These are phyloP conservation scores for Fusarium marasasianum DNA, from an alignment of 2,329 filamentous ascomycete genomes.

Conservation along the genomic window DNA sequence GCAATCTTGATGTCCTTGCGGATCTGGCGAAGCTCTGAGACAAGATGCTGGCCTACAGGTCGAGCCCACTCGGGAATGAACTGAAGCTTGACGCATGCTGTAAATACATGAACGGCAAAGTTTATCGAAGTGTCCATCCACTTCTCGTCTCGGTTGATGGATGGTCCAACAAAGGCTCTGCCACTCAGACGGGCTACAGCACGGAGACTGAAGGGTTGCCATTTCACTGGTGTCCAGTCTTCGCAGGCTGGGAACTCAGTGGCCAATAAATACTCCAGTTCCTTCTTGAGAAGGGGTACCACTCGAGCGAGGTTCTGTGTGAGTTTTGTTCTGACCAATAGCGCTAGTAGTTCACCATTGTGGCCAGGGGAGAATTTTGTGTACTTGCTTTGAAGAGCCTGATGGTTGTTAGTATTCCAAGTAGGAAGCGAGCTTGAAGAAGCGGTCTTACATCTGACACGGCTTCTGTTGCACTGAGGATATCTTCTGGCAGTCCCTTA, in stretches of 20 bases:
- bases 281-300: slow-evolving; percentile 56
- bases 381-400: slow-evolving; percentile 62
- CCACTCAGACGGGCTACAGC: slow-evolving; percentile 64
- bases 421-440: background rate
- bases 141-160: slow-evolving; percentile 60
- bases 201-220: slow-evolving; percentile 62
- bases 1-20: slow-evolving; percentile 54
- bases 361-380: slow-evolving; percentile 60
- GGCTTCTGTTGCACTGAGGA: slow-evolving; percentile 59
- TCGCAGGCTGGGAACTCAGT: slow-evolving; percentile 60
- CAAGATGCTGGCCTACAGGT: slow-evolving; percentile 56
- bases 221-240: slow-evolving; percentile 64
- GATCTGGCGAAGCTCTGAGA: slow-evolving; percentile 58
- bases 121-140: slow-evolving; percentile 64
- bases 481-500: slow-evolving; percentile 59
- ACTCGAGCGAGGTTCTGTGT: slow-evolving; percentile 59
- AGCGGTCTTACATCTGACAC: slow-evolving; percentile 54
- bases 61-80: slow-evolving; percentile 62
- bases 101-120: slow-evolving; percentile 60
- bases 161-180: slow-evolving; percentile 61
- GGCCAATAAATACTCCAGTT: slow-evolving; percentile 57
- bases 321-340: slow-evolving; percentile 57
- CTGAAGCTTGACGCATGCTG: slow-evolving; percentile 60
- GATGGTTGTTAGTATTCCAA: background rate
- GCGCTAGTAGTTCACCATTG: slow-evolving; percentile 56